Evolutionary conservation across 2,329 filamentous ascomycete species (phyloP).

Genomic region (Pyrenochaeta sp.): DNA sequence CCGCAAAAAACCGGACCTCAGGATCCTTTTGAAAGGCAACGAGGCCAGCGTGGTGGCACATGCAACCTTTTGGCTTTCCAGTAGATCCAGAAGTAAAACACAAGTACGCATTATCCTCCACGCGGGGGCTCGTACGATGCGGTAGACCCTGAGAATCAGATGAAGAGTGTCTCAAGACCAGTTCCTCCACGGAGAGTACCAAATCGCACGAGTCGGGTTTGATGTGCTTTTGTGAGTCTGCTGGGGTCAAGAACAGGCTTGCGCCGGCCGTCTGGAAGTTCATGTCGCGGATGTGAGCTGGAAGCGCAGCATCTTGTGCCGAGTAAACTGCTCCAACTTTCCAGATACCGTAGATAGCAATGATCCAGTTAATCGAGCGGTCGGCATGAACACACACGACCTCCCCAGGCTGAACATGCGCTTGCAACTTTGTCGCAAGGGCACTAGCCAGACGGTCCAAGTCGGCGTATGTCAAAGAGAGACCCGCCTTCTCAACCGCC

Average conservation of each 20-base stretch:
- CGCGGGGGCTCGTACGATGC: not conserved
- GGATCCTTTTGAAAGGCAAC: slow-evolving; percentile 48
- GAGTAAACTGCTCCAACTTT: slow-evolving; percentile 46
- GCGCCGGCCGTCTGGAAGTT: slow-evolving; percentile 31
- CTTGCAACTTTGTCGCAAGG: slow-evolving; percentile 4
- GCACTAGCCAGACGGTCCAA: slow-evolving; percentile 4
- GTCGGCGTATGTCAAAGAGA: slow-evolving; percentile 7
- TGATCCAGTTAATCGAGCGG: slow-evolving; percentile 45
- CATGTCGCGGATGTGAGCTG: slow-evolving; percentile 21
- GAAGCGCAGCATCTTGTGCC: slow-evolving; percentile 35
- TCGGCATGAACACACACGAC: slow-evolving; percentile 48
- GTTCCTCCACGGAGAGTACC: slow-evolving; percentile 26
- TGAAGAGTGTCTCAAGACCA: not conserved
- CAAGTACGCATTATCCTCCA: slow-evolving; percentile 45
- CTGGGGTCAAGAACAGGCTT: slow-evolving; percentile 33
- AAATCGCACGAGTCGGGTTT: slow-evolving; percentile 11
- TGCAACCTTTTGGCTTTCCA: slow-evolving; percentile 52
- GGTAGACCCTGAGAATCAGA: not conserved
- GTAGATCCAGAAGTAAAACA: slow-evolving; percentile 58
- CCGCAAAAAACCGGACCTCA: slow-evolving; percentile 45
- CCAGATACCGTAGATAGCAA: slow-evolving; percentile 46
- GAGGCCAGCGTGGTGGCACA: slow-evolving; percentile 40
- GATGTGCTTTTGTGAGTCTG: slow-evolving; percentile 5
- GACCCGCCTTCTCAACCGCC: slow-evolving; percentile 8
- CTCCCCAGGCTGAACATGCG: not conserved